These are phyloP conservation scores for Xylaria sp. DNA, from an alignment of 2,329 filamentous ascomycete species.

Conservation along the genomic window DNA sequence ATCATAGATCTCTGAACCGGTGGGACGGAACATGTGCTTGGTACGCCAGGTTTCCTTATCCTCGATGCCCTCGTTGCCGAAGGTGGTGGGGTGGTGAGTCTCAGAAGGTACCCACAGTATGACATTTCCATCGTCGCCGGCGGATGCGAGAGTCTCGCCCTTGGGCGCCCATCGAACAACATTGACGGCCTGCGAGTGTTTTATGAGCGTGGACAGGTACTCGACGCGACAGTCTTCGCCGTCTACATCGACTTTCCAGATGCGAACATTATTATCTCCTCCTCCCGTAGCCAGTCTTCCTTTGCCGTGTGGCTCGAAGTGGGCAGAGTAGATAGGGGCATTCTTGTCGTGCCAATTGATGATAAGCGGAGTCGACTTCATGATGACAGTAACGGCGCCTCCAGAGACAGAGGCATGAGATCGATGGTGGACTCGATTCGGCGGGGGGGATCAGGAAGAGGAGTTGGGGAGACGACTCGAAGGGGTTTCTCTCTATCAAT, in stretches of 20 bases:
- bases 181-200: slow-evolving; percentile 96
- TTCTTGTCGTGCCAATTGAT: slow-evolving; percentile 99
- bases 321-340: slow-evolving; percentile 91
- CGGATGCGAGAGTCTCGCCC: slow-evolving; percentile 89
- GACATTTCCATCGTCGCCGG: slow-evolving; percentile 95
- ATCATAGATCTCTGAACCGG: slow-evolving; percentile 95
- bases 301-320: slow-evolving; percentile 91
- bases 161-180: slow-evolving; percentile 93
- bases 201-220: slow-evolving; percentile 84
- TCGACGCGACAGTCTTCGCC: slow-evolving; percentile 85
- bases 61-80: slow-evolving; percentile 80
- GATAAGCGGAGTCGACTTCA: slow-evolving; percentile 95
- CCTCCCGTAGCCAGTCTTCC: slow-evolving; percentile 88
- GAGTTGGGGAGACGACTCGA: not conserved
- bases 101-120: slow-evolving; percentile 93
- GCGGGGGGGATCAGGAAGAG: not conserved
- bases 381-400: slow-evolving; percentile 45
- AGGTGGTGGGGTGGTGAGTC: slow-evolving; percentile 56
- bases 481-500: not conserved
- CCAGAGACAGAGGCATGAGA: slow-evolving; percentile 22
- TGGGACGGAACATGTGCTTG: slow-evolving; percentile 96
- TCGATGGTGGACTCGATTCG: slow-evolving; percentile 5
- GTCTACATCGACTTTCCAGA: slow-evolving; percentile 85
- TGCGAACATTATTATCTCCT: slow-evolving; percentile 89
- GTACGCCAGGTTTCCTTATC: slow-evolving; percentile 97